Percentiles rank a stretch among this genome's conserved stretches.
Evolutionary conservation across 116 monocot genomes (phyloP).

Genomic region (Cymodocea nodosa): DNA sequence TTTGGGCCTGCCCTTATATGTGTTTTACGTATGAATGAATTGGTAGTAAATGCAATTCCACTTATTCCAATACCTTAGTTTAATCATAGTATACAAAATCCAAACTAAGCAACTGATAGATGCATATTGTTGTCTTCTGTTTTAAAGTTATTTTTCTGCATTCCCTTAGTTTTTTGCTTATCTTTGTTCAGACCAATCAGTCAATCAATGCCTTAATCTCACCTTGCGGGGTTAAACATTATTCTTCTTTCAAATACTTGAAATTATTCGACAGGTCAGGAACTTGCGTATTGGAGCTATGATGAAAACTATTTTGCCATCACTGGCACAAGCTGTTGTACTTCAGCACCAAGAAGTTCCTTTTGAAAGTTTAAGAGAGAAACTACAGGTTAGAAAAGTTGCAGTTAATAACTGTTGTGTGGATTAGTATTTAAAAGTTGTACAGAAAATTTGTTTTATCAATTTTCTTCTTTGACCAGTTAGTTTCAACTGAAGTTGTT

Average conservation of each 20-base stretch:
- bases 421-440: too few relatives aligned
- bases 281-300: constrained; percentile 94
- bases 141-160: not conserved
- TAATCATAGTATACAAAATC: too few relatives aligned
- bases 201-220: too few relatives aligned
- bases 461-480: constrained; percentile 28
- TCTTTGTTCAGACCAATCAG: too few relatives aligned
- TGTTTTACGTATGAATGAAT: too few relatives aligned
- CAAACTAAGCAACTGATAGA: too few relatives aligned
- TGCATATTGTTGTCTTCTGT: not conserved
- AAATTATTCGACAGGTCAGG: constrained; percentile 33
- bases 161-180: not conserved
- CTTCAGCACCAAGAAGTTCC: constrained; percentile 13
- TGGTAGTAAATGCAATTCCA: too few relatives aligned
- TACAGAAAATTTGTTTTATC: not conserved
- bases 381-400: constrained; percentile 47
- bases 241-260: not conserved
- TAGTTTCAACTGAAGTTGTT: constrained; percentile 52
- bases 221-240: too few relatives aligned
- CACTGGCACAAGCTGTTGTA: constrained; percentile 86
- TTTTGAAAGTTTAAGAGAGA: constrained; percentile 35
- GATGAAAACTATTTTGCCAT: constrained; percentile 92
- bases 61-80: too few relatives aligned
- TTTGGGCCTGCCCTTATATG: too few relatives aligned
- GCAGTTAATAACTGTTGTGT: not conserved